Evolutionary conservation across 257 asterid species (phyloP).

Genomic region (Ehretia macrophylla): DNA sequence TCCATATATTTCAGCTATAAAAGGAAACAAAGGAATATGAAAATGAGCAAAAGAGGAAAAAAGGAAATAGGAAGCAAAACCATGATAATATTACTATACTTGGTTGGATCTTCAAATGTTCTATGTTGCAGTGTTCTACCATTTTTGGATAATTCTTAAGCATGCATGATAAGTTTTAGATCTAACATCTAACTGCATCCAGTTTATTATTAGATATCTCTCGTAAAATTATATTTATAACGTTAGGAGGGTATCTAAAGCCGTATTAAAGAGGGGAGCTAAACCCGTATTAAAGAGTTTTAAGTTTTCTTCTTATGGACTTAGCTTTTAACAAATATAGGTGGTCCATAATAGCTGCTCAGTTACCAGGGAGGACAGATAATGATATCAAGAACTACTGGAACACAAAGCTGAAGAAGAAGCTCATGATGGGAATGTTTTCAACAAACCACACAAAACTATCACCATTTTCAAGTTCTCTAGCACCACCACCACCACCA

Average conservation of each 20-base stretch:
- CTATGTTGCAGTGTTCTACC: not conserved
- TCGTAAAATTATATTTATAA: too few relatives aligned
- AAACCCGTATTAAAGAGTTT: too few relatives aligned
- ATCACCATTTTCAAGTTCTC: constrained; percentile 28
- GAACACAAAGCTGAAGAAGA: constrained; percentile 90
- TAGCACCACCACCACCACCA: not conserved
- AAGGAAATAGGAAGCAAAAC: too few relatives aligned
- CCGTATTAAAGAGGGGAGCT: too few relatives aligned
- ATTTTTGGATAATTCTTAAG: constrained; percentile 29
- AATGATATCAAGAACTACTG: constrained; percentile 86
- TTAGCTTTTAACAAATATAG: constrained; percentile 27
- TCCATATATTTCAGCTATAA: not conserved
- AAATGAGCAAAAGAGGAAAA: not conserved
- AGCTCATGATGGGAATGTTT: constrained; percentile 41
- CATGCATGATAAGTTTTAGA: constrained; percentile 39
- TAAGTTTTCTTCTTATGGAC: too few relatives aligned
- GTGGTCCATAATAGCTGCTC: constrained; percentile 82
- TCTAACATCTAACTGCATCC: constrained; percentile 11
- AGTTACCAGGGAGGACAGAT: constrained; percentile 78
- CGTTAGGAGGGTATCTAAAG: too few relatives aligned
- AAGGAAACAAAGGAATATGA: not conserved
- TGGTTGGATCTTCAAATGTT: not conserved
- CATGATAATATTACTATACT: not conserved
- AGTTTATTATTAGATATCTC: too few relatives aligned
- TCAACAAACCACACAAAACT: constrained; percentile 30